Evolutionary conservation across 2,329 filamentous ascomycete genomes (phyloP).

Genomic region (Neophaeococcomyces aloes): DNA sequence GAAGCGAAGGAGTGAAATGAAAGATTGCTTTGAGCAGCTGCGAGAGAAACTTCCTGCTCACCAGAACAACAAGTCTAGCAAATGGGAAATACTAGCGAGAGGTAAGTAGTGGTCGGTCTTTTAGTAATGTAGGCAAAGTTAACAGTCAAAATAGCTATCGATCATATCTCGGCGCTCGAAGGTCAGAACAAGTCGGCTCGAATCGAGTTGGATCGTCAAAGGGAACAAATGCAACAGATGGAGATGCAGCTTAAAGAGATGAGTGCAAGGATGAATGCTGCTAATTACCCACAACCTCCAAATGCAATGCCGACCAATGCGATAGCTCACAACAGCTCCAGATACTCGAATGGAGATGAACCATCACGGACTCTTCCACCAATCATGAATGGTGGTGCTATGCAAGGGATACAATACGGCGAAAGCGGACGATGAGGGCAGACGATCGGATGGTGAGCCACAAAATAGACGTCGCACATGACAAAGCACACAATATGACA

Average conservation of each 20-base stretch:
- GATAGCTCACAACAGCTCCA: slow-evolving; percentile 15
- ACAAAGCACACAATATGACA: no score
- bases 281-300: slow-evolving; percentile 20
- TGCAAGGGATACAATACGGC: slow-evolving; percentile 43
- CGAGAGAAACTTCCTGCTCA: slow-evolving; percentile 34
- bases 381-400: slow-evolving; percentile 34
- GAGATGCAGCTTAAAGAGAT: slow-evolving; percentile 27
- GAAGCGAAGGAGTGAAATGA: slow-evolving; percentile 44
- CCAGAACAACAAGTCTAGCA: slow-evolving; percentile 42
- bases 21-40: slow-evolving; percentile 40
- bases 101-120: slow-evolving; percentile 26
- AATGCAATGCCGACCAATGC: slow-evolving; percentile 11
- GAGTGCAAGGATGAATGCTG: slow-evolving; percentile 20
- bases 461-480: no score
- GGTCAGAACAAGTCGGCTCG: slow-evolving; percentile 28
- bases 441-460: no score
- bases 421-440: slow-evolving; percentile 32
- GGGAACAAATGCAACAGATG: slow-evolving; percentile 20
- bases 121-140: slow-evolving; percentile 7
- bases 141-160: slow-evolving; percentile 30
- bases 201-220: slow-evolving; percentile 30
- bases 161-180: slow-evolving; percentile 38
- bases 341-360: slow-evolving; percentile 24
- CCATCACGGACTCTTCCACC: slow-evolving; percentile 38
- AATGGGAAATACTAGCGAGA: slow-evolving; percentile 42